phyloP scores from a whole-genome alignment of 495 filamentous ascomycete species.

The Aspergillus taichungensis region DNA sequence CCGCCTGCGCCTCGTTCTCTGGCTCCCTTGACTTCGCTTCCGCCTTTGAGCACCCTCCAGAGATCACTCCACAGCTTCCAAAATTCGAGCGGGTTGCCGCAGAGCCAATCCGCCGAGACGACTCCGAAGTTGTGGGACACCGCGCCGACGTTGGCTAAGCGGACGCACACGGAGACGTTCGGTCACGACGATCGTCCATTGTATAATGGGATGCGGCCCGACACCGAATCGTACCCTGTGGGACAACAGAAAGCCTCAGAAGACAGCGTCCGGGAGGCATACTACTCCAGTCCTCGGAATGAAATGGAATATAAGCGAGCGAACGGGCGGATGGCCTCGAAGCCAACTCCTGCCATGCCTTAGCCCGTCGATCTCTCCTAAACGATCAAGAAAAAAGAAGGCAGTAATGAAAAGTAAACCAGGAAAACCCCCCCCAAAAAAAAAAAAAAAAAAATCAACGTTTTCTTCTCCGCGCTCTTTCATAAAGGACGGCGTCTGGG shows the following conservation, averaged over 20 bases:
- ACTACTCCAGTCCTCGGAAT: slow-evolving; percentile 27
- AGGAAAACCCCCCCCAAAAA: no score
- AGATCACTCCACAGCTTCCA: slow-evolving; percentile 20
- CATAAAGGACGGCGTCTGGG: slow-evolving; percentile 12
- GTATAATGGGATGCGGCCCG: slow-evolving; percentile 45
- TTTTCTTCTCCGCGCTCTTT: background rate
- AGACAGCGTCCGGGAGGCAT: slow-evolving; percentile 15
- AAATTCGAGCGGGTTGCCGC: slow-evolving; percentile 16
- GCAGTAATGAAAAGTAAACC: no score
- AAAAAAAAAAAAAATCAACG: no score
- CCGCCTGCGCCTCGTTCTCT: slow-evolving; percentile 17
- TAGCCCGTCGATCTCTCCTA: no score
- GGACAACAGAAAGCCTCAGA: slow-evolving; percentile 21
- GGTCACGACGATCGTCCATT: slow-evolving; percentile 35
- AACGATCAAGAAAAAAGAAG: no score
- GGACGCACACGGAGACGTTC: slow-evolving; percentile 35
- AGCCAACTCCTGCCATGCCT: slow-evolving; percentile 14
- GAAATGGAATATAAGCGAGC: slow-evolving; percentile 46
- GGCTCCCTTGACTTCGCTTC: slow-evolving; percentile 20
- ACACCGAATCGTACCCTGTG: slow-evolving; percentile 22
- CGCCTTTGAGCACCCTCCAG: slow-evolving; percentile 16
- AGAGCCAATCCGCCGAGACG: slow-evolving; percentile 19
- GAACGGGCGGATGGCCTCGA: slow-evolving; percentile 30
- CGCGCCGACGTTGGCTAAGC: slow-evolving; percentile 21
- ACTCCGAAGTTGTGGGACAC: slow-evolving; percentile 25